A percentile compares a stretch with the other conserved stretches of the same genome.
Conservation (phyloP, 768 basidiomycete genomes). For the Trametopsis cervina region DNA sequence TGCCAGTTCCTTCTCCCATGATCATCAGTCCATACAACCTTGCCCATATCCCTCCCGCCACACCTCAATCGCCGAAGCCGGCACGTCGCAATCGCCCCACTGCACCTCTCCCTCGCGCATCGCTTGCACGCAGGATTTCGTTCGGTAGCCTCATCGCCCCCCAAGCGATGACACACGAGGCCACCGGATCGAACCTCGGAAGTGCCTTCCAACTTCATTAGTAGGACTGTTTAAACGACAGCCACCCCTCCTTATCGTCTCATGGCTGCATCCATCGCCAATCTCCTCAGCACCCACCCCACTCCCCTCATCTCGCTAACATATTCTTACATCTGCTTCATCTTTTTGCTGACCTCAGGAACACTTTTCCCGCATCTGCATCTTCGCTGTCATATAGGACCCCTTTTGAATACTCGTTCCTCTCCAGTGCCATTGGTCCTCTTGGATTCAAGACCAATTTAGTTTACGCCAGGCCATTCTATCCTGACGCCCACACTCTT, state of each 20-base stretch:
- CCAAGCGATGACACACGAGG: conserved; percentile 29
- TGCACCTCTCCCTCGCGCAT: conserved; percentile 30
- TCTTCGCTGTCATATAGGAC: neutral
- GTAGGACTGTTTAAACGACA: conserved; percentile 8
- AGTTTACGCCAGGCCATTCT: no score
- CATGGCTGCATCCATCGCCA: neutral
- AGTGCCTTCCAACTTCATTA: conserved; percentile 68
- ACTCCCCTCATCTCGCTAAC: no score
- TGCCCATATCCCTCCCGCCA: conserved; percentile 7
- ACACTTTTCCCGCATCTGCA: conserved; percentile 2
- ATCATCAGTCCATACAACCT: conserved; percentile 9
- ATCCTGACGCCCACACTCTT: neutral
- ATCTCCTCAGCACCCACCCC: neutral
- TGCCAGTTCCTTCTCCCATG: neutral
- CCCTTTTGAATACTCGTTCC: neutral
- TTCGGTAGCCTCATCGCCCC: conserved; percentile 47
- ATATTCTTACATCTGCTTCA: conserved; percentile 1
- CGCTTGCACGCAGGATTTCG: conserved; percentile 50
- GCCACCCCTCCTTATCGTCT: conserved; percentile 1
- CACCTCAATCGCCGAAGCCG: conserved; percentile 29
- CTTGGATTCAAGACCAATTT: no score
- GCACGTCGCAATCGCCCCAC: conserved; percentile 41
- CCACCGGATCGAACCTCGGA: conserved; percentile 38
- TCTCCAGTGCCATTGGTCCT: neutral
- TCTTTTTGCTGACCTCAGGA: conserved; percentile 1